Base-by-base conservation (phyloP, 192 early-diverging fungal species). In the Linnemannia schmuckeri region DNA sequence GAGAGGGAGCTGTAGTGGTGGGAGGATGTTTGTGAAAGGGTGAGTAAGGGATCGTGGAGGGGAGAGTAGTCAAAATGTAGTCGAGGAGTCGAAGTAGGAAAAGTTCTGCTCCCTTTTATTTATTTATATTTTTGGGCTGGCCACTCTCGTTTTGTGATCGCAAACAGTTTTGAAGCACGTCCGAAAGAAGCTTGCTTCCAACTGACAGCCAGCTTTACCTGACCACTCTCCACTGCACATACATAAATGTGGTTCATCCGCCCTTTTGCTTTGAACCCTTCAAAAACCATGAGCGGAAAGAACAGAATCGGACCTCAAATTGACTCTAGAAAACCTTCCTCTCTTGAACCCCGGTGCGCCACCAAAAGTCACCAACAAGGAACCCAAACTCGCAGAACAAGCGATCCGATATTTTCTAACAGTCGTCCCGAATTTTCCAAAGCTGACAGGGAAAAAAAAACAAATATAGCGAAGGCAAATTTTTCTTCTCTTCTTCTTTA, bases 401-500 rank as follows among this genome's bases (percentile, higher is more conserved):
- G 61, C 61, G 61, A 66, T 33, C 13, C 49, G 49, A 66, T 33
- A 4, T 15, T 12, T 30, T 30, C 27, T 66, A 57, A 27, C 61
- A 33, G 13, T 66, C 33, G 33, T 22, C 57, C 27, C 17, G 20
- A 42, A 42, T 42, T 42, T 42, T 20, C 33, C 22, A 73, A 73
- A 20, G 42, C 42, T 44, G 42, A 73, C 15, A 22, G n/a, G n/a
- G n/a, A 73, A 22, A 38, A 71, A 12, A 40, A 22, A 20, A 71
- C 7, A 24, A 40, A 42, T 42, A 2, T 4, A 63, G 15, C 27
- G 10, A 17, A 37, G 37, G 37, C 61, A 66, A 66, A 49, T 71
- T 74, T 49, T 74, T 46, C 49, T 73, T 24, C 57, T 82, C 63
- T 82, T 80, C 22, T 70, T 81, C 79, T 80, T 74, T 42, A 77